Percentiles rank a stretch among this genome's conserved stretches.
These are phyloP conservation scores for Kwoniella dejecticola DNA, from an alignment of 768 basidiomycete genomes.

Conservation along the genomic window DNA sequence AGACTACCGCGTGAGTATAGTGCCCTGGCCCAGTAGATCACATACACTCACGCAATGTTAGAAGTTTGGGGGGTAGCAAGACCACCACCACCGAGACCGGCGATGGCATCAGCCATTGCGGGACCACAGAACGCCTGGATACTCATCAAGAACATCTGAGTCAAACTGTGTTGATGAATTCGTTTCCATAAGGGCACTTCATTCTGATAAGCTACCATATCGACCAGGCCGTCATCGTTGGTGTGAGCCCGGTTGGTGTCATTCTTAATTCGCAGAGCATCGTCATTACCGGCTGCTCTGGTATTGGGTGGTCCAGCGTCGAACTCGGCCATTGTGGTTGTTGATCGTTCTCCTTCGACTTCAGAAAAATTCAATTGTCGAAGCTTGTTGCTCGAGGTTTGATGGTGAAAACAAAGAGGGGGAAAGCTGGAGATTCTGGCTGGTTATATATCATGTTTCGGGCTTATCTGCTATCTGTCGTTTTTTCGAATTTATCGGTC, in stretches of 20 bases:
- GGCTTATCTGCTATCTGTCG: too few relatives aligned
- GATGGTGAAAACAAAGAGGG: neutral
- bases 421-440: neutral
- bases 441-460: neutral
- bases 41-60: conserved; percentile 28
- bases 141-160: conserved; percentile 31
- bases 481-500: too few relatives aligned
- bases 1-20: too few relatives aligned
- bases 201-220: conserved; percentile 22
- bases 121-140: conserved; percentile 27
- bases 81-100: conserved; percentile 27
- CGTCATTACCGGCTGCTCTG: conserved; percentile 21
- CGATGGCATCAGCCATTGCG: conserved; percentile 21
- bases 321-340: conserved; percentile 17
- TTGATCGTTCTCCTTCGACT: neutral
- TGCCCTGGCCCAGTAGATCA: neutral
- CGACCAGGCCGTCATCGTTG: conserved; percentile 7
- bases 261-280: conserved; percentile 14
- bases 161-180: conserved; percentile 24
- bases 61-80: conserved; percentile 28
- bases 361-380: too few relatives aligned
- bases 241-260: neutral
- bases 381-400: too few relatives aligned
- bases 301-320: conserved; percentile 33
- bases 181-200: conserved; percentile 28